Evolutionary conservation across 2,329 filamentous ascomycete species (phyloP).

Genomic region (Botrytis elliptica): DNA sequence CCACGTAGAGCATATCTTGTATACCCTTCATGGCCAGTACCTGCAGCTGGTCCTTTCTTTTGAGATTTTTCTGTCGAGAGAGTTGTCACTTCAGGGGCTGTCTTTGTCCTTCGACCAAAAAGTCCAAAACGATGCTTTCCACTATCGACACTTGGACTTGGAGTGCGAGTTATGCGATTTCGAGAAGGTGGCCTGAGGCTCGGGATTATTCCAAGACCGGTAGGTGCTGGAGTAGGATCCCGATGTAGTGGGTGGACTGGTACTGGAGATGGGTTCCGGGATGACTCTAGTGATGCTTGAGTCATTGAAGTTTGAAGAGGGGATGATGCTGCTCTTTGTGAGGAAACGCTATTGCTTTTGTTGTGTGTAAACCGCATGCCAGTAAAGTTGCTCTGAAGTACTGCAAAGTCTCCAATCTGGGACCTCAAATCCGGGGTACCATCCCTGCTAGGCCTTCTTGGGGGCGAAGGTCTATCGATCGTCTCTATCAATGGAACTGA

Average conservation of each 20-base stretch:
- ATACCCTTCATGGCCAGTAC: slow-evolving; percentile 92
- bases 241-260: slow-evolving; percentile 37
- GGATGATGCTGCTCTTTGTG: slow-evolving; percentile 29
- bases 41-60: slow-evolving; percentile 79
- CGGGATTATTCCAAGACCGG: slow-evolving; percentile 38
- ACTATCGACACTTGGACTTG: slow-evolving; percentile 56
- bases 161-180: slow-evolving; percentile 44
- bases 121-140: slow-evolving; percentile 70
- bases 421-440: slow-evolving; percentile 62
- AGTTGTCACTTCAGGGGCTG: slow-evolving; percentile 49
- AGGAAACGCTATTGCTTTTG: slow-evolving; percentile 30
- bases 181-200: slow-evolving; percentile 36
- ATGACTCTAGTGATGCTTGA: slow-evolving; percentile 38
- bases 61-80: slow-evolving; percentile 55
- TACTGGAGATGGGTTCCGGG: slow-evolving; percentile 39
- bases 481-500: neutral
- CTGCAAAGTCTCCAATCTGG: slow-evolving; percentile 51
- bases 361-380: slow-evolving; percentile 31
- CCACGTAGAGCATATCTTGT: slow-evolving; percentile 61
- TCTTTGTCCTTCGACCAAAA: slow-evolving; percentile 72
- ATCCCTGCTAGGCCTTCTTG: slow-evolving; percentile 65
- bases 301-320: slow-evolving; percentile 38
- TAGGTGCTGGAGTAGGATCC: slow-evolving; percentile 34
- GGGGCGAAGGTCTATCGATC: slow-evolving; percentile 38
- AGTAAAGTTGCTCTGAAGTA: slow-evolving; percentile 61